Evolutionary conservation across 768 basidiomycete species (phyloP), one percentile per base, ranked within the genome.

Genomic region (Leccinum incarnatum): DNA sequence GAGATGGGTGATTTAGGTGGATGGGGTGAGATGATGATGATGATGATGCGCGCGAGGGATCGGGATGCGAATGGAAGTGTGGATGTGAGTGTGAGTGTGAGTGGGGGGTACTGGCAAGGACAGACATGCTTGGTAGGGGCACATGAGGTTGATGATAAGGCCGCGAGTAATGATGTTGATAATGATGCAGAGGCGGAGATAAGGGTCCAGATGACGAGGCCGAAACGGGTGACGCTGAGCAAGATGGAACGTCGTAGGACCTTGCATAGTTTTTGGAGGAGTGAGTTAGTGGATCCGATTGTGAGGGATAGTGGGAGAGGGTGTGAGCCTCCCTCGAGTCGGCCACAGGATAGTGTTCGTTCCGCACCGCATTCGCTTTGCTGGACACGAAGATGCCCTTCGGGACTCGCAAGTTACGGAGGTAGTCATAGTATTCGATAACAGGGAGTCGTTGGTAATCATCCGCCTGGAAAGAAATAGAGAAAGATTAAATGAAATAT

Each of bases 311-410:
- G 23, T 68, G 62, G 29, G 59, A 34, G 12, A 27, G n/a, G n/a
- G 48, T 4, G 42, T 62, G 61, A n/a, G 62, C 29, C 32, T 66
- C 66, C 54, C 58, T 61, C n/a, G 62, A 58, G 52, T 69, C 66
- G 5, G 55, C 27, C 40, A 37, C 40, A 37, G 65, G 54, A 52
- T 63, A 60, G 8, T 61, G 71, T 45, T 74, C 71, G 23, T 45
- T 71, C 30, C 71, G 65, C 10, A 69, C 47, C 3, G 74, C 78
- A 15, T 62, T 74, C 49, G 81, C 72, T 73, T 89, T 89, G 67
- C 84, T 87, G 60, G 87, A 89, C 46, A 83, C 77, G 67, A 88
- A 91, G n/a, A 91, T 75, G 3, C 87, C 86, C 56, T 81, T 81
- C 4, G 89, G 89, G 29, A 89, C 83, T 19, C 79, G 80, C 56